Evolutionary conservation across 306 rosid species (phyloP).

Genomic region (Glycine tomentella): DNA sequence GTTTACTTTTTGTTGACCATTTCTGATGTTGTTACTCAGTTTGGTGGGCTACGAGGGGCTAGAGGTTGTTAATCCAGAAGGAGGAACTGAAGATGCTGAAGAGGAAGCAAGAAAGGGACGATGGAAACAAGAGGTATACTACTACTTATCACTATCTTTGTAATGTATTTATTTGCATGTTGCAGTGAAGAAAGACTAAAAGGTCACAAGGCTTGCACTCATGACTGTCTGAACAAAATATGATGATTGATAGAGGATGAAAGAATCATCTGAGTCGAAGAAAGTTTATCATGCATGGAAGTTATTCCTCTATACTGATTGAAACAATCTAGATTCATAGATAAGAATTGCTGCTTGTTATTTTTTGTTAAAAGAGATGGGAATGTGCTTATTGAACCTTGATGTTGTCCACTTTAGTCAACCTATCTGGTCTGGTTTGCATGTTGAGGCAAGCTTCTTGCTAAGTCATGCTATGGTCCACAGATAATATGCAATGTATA

Average conservation of each 20-base stretch:
- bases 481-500: slow-evolving; percentile 27
- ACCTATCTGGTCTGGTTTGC: slow-evolving; percentile 3
- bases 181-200: neutral
- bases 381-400: slow-evolving; percentile 37
- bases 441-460: slow-evolving; percentile 21
- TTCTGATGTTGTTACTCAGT: slow-evolving; percentile 43
- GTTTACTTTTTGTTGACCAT: slow-evolving; percentile 13
- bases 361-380: no score
- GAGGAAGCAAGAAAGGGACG: slow-evolving; percentile 94
- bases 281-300: neutral
- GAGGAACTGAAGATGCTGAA: slow-evolving; percentile 94
- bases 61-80: slow-evolving; percentile 97
- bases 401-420: slow-evolving; percentile 25
- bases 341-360: no score
- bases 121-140: slow-evolving; percentile 88
- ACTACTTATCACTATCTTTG: slow-evolving; percentile 9
- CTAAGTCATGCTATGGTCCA: neutral
- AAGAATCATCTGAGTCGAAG: slow-evolving; percentile 1
- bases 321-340: neutral
- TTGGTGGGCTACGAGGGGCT: slow-evolving; percentile 71
- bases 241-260: neutral
- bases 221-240: slow-evolving; percentile 20
- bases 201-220: neutral
- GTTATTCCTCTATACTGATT: slow-evolving; percentile 1
- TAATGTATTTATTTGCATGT: neutral